Evolutionary conservation across 192 early-diverging fungal genomes (phyloP), one percentile per base, ranked within the genome.

Genomic region (Rhizoclosmatium sp.): DNA sequence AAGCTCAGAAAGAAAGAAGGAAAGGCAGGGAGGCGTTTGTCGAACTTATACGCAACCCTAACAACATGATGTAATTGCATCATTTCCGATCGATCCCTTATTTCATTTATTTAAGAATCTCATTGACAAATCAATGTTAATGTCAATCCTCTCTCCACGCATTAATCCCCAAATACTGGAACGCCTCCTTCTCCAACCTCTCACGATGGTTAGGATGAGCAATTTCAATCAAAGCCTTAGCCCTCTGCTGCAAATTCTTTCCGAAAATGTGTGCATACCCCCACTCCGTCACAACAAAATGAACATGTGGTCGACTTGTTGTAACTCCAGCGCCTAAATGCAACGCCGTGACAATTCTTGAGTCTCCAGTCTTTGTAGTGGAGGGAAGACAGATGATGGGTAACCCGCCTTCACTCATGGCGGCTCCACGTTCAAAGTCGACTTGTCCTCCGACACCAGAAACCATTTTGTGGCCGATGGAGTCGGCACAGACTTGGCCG

Each of bases 381-480:
- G 78, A 81, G 1, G 86, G 86, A 40, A 89, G 73, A 58, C 81
- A 82, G 51, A 89, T 89, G 75, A 87, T 88, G 31, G 87, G 87
- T 2, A 89, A 31, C 0, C 87, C 87, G 46, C 84, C 86, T 1
- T 51, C 51, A 46, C 79, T 82, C 4, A 89, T 46, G 5, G 87
- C 85, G 2, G 87, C 87, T 49, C 87, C 87, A 3, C 85, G 80
- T 68, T 89, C 87, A 64, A 89, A 89, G 58, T 89, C 86, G 39
- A 87, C 81, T 66, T 89, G 87, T 2, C 86, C 85, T 9, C 87
- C 87, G 1, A 89, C 87, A 47, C 87, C 87, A 31, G 82, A 84
- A 49, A 89, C 83, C 81, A 83, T 79, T 3, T 45, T 48, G 59
- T 67, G 76, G 1, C 87, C 87, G 3, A 89, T 73, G 19, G 84